Percentiles rank a stretch among this genome's conserved stretches.
Conservation (phyloP, 768 basidiomycete species). For the Leccinellum albellum region DNA sequence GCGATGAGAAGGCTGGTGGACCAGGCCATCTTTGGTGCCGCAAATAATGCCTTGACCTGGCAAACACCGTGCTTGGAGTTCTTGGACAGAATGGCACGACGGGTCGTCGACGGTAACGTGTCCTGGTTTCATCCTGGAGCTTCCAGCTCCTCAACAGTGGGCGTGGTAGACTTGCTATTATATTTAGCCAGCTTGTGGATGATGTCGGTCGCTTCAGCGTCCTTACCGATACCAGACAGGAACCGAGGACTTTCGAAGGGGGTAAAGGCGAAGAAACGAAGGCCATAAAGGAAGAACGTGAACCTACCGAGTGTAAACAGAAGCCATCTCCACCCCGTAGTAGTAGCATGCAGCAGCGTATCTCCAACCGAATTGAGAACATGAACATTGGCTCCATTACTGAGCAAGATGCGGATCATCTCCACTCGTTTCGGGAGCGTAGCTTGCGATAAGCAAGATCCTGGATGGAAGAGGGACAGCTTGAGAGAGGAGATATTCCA, state of each 20-base stretch:
- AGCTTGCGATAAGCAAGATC: neutral
- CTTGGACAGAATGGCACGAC: constrained; percentile 34
- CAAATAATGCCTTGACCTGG: constrained; percentile 61
- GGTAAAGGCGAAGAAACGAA: constrained; percentile 51
- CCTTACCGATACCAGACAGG: constrained; percentile 50
- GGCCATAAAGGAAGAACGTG: constrained; percentile 46
- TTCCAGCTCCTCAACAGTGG: constrained; percentile 45
- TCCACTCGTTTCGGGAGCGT: too few relatives aligned
- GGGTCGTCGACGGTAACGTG: too few relatives aligned
- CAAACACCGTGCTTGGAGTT: constrained; percentile 35
- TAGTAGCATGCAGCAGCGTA: too few relatives aligned
- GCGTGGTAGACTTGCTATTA: constrained; percentile 41
- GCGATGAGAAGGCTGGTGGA: constrained; percentile 58
- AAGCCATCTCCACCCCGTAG: constrained; percentile 65
- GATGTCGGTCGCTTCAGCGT: constrained; percentile 47
- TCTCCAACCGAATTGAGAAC: too few relatives aligned
- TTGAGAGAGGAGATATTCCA: neutral
- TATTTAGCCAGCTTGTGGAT: constrained; percentile 48
- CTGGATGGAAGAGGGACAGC: neutral
- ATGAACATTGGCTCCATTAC: too few relatives aligned
- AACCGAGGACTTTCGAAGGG: constrained; percentile 57
- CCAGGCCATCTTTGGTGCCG: constrained; percentile 58
- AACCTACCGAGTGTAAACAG: constrained; percentile 51
- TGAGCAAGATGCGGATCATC: too few relatives aligned
- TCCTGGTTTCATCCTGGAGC: constrained; percentile 24